phyloP scores from a whole-genome alignment of 768 basidiomycete genomes.

The Trametes cubensis region DNA sequence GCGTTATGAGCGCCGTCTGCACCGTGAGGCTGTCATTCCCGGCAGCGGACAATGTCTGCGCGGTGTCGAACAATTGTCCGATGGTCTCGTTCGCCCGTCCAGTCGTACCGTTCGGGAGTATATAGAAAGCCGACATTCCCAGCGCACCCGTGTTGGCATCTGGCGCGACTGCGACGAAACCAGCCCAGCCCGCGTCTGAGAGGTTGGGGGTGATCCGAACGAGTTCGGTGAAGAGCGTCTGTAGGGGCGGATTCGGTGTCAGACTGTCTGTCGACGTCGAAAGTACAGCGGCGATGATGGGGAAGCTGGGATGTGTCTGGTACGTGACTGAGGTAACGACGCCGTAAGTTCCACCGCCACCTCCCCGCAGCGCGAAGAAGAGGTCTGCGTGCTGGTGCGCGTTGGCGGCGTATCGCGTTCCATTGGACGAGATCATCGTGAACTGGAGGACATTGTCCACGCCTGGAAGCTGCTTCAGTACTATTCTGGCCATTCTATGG shows the following conservation, averaged over 20 bases:
- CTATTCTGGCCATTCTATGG: conserved; percentile 15
- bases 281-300: conserved; percentile 37
- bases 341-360: conserved; percentile 42
- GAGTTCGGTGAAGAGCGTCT: conserved; percentile 8
- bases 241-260: conserved; percentile 3
- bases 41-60: conserved; percentile 26
- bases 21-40: conserved; percentile 26
- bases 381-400: conserved; percentile 50
- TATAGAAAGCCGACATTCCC: neutral
- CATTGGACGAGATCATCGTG: conserved; percentile 57
- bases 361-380: conserved; percentile 54
- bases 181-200: conserved; percentile 19
- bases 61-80: conserved; percentile 37
- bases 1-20: conserved; percentile 19
- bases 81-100: conserved; percentile 40
- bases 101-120: conserved; percentile 41
- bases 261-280: conserved; percentile 17
- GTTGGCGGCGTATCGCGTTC: conserved; percentile 46
- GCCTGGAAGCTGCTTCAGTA: conserved; percentile 20
- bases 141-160: conserved; percentile 2
- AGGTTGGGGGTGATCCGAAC: conserved; percentile 10
- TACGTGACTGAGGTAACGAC: conserved; percentile 50
- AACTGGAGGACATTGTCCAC: conserved; percentile 39
- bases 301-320: conserved; percentile 43
- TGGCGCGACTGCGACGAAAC: neutral